Evolutionary conservation across 2,329 filamentous ascomycete genomes (phyloP).

Genomic region (Colletotrichum noveboracense): DNA sequence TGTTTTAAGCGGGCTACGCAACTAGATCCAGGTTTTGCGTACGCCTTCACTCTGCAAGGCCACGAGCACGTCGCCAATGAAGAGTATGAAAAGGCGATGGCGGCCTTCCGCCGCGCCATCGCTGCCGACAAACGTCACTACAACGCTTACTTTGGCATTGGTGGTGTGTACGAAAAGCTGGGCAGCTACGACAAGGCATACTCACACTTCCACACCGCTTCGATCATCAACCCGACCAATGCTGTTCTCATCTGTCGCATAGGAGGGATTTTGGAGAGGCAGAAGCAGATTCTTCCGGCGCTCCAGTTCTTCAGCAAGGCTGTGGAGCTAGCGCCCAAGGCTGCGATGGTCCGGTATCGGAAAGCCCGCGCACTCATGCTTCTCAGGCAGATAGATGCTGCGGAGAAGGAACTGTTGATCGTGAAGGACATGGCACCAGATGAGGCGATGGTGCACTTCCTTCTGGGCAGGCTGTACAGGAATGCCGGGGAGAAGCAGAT

Average conservation of each 20-base stretch:
- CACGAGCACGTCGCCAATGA: constrained; percentile 97
- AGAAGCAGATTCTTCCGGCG: constrained; percentile 80
- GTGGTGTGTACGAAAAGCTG: constrained; percentile 84
- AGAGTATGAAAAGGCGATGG: constrained; percentile 93
- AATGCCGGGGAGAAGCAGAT: constrained; percentile 73
- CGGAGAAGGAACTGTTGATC: constrained; percentile 83
- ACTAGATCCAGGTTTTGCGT: constrained; percentile 87
- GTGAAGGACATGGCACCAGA: constrained; percentile 91
- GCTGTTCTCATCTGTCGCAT: constrained; percentile 92
- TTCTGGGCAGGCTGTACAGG: constrained; percentile 85
- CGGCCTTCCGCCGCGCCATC: constrained; percentile 85
- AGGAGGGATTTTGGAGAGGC: constrained; percentile 86
- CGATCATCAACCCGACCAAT: constrained; percentile 91
- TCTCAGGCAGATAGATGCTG: constrained; percentile 71
- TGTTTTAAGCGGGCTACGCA: constrained; percentile 97
- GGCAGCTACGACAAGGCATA: constrained; percentile 92
- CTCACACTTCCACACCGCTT: constrained; percentile 87
- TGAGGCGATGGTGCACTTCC: constrained; percentile 94
- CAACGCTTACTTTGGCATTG: constrained; percentile 96
- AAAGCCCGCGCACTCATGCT: constrained; percentile 88
- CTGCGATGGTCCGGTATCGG: constrained; percentile 87
- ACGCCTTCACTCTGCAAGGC: constrained; percentile 93
- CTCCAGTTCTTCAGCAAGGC: constrained; percentile 83
- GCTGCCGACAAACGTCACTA: constrained; percentile 89
- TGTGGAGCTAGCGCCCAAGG: constrained; percentile 79